These are phyloP conservation scores for Eucalyptus cloeziana DNA, from an alignment of 345 rosid genomes.

Conservation along the genomic window DNA sequence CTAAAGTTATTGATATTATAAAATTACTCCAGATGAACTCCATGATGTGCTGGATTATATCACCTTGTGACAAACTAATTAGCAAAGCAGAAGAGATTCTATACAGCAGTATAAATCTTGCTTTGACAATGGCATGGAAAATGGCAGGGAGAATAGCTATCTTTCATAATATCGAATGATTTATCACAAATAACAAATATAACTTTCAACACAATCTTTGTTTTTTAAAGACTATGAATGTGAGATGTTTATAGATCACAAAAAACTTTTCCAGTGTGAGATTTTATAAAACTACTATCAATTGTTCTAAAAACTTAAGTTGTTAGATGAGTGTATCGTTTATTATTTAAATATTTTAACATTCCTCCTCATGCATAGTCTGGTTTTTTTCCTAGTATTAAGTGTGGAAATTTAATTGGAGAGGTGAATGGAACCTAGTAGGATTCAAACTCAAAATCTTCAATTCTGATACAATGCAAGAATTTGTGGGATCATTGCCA, in stretches of 20 bases:
- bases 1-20: not conserved
- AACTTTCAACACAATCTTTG: not conserved
- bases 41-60: not conserved
- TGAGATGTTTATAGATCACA: conserved; percentile 28
- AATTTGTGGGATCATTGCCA: too few species aligned
- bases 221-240: conserved; percentile 36
- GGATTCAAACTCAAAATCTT: too few species aligned
- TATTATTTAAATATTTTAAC: too few species aligned
- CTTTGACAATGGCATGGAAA: not conserved
- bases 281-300: too few species aligned
- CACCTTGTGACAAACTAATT: not conserved
- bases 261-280: not conserved
- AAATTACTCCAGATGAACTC: not conserved
- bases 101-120: not conserved
- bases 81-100: too few species aligned
- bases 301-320: too few species aligned
- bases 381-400: too few species aligned
- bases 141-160: not conserved
- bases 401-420: too few species aligned
- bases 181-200: not conserved
- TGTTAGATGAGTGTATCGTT: too few species aligned
- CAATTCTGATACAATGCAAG: too few species aligned
- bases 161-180: not conserved
- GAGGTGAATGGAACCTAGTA: too few species aligned
- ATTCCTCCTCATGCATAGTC: too few species aligned